Base-by-base conservation (phyloP, 2,329 filamentous ascomycete species). In the Elsinoe necatrix region DNA sequence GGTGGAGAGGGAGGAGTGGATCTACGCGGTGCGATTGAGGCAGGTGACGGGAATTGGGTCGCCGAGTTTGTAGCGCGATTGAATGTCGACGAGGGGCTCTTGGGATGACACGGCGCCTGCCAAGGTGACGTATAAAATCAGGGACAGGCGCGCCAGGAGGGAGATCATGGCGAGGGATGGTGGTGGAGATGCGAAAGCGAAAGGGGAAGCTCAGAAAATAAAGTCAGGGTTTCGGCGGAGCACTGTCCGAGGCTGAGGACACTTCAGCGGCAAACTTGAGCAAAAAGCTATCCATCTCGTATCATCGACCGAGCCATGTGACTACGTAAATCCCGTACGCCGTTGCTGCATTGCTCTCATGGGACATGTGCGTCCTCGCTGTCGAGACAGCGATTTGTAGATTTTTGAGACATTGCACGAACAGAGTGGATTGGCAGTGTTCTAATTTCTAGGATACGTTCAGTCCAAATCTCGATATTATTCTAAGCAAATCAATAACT, bases 1-100 rank as follows among this genome's bases (percentile, higher is more conserved):
- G 9, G 25, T 12, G 12, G 20, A 21, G 52, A 21, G 23, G 41
- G 23, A 34, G 12, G 25, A 21, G 20, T 16, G 3, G 5, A 68
- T 72, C 59, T 69, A 79, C 76, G 77, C 73, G 18, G 74, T 77
- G 57, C 77, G 64, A 61, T 79, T 78, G 61, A 80, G 64, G 66
- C 77, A 80, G 59, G 65, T 72, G 9, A 80, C 74, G 1, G 77
- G 76, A 56, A 80, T 77, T 34, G 66, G 68, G 59, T 78, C 71
- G 23, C 76, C 77, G 16, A 72, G 67, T 47, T 71, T 72, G 66
- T 79, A 79, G 27, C 72, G 73, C 48, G 68, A 65, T 60, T 67
- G 67, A 55, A 68, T 64, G 48, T 65, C 59, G 18, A 59, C 61
- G 20, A 74, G 63, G 6, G 72, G 70, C 62, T 75, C 70, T 62